Percentiles rank a stretch among this genome's conserved stretches.
Evolutionary conservation across 176 grass and related monocot genomes (phyloP).

Genomic region (Zizania latifolia): DNA sequence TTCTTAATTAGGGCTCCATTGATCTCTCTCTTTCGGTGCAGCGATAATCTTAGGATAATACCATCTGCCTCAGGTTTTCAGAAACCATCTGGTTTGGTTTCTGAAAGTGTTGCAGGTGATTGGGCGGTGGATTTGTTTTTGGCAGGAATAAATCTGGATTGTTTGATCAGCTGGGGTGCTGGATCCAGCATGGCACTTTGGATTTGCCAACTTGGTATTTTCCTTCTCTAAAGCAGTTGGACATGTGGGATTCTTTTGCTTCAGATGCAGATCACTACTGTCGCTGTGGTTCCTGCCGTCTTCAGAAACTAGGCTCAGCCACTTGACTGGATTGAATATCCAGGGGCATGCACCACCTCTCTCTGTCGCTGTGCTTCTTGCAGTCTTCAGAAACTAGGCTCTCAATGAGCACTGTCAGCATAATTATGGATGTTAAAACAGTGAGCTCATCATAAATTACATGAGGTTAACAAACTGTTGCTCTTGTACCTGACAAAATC

Average conservation of each 20-base stretch:
- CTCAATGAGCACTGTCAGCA: not conserved
- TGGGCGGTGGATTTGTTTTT: conserved; percentile 7
- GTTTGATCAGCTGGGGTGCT: not conserved
- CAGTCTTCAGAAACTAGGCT: not conserved
- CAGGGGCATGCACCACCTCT: not conserved
- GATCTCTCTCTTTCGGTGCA: conserved; percentile 27
- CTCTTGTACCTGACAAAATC: not conserved
- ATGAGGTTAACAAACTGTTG: not conserved
- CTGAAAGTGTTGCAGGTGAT: not conserved
- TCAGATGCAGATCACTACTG: conserved; percentile 13
- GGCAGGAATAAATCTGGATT: not conserved
- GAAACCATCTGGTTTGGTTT: not conserved
- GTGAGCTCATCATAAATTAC: not conserved
- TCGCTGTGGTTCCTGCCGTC: too few relatives aligned
- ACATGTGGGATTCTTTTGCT: conserved; percentile 36
- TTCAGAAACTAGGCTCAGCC: conserved; percentile 22
- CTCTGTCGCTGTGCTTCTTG: not conserved
- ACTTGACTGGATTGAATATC: conserved; percentile 35
- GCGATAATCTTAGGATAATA: conserved; percentile 8
- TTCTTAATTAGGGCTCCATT: not conserved
- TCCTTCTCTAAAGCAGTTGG: conserved; percentile 22
- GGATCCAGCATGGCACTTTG: conserved; percentile 38
- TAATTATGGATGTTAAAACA: too few relatives aligned
- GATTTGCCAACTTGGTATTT: conserved; percentile 43
- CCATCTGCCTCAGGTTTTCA: conserved; percentile 14